Conservation (phyloP, 768 basidiomycete genomes). For the Termitomyces sp. region DNA sequence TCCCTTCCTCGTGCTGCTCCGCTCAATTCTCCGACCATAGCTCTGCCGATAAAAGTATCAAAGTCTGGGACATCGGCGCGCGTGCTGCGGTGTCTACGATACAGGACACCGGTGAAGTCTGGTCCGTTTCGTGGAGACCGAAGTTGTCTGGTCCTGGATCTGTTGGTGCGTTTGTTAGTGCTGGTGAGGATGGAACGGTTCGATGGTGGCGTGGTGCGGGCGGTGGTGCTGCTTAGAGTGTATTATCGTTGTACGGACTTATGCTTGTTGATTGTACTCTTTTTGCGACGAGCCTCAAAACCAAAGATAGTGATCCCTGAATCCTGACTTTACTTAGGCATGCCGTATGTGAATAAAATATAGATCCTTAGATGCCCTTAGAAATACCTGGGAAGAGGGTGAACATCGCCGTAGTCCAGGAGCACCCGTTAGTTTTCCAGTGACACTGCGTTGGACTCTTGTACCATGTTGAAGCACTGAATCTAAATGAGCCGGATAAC, state of each 20-base stretch:
- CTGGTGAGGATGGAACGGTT: conserved; percentile 71
- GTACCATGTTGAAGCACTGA: too few relatives aligned
- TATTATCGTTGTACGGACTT: neutral
- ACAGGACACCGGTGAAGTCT: conserved; percentile 78
- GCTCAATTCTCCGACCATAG: conserved; percentile 27
- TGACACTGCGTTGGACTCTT: too few relatives aligned
- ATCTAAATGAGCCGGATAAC: neutral
- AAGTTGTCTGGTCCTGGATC: conserved; percentile 49
- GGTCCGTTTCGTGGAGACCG: conserved; percentile 81
- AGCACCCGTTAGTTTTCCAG: too few relatives aligned
- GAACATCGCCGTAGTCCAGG: too few relatives aligned
- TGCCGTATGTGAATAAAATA: neutral
- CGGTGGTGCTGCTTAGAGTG: conserved; percentile 5
- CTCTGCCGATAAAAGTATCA: conserved; percentile 82
- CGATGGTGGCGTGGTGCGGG: conserved; percentile 80
- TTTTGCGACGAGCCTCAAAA: neutral
- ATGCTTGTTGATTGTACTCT: neutral
- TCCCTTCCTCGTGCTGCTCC: neutral
- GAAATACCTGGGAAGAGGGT: too few relatives aligned
- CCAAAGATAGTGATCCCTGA: neutral
- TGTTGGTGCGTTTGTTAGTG: conserved; percentile 68
- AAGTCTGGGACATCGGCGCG: conserved; percentile 82
- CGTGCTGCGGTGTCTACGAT: conserved; percentile 74
- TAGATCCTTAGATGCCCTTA: too few relatives aligned
- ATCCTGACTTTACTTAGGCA: neutral